phyloP scores from a whole-genome alignment of 768 basidiomycete genomes.

The Mycena olivaceomarginata region DNA sequence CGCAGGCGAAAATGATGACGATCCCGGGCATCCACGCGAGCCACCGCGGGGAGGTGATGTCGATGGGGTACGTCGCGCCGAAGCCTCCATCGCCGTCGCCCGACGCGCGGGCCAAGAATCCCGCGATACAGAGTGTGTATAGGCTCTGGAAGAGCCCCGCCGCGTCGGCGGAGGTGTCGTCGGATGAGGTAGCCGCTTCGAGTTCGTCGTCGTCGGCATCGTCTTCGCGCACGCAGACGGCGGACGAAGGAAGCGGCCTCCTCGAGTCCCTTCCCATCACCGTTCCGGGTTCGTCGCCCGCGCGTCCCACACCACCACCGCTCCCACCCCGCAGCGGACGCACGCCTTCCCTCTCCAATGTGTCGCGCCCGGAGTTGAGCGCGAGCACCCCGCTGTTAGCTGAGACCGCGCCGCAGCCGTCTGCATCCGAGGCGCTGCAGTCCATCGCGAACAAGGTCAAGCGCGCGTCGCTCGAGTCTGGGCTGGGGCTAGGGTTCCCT shows the following conservation, averaged over 20 bases:
- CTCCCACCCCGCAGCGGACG: conserved; percentile 67
- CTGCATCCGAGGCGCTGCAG: conserved; percentile 75
- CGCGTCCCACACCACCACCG: conserved; percentile 58
- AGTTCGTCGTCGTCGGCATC: conserved; percentile 26
- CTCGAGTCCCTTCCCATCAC: conserved; percentile 10
- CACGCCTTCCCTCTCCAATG: conserved; percentile 51
- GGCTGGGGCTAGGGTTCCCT: conserved; percentile 22
- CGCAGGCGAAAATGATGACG: conserved; percentile 87
- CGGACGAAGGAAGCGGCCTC: conserved; percentile 24
- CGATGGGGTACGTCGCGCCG: conserved; percentile 84
- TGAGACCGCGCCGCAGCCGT: conserved; percentile 47
- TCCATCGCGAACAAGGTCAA: conserved; percentile 71
- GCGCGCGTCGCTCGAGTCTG: conserved; percentile 51
- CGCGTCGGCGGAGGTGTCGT: conserved; percentile 43
- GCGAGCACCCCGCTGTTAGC: conserved; percentile 45
- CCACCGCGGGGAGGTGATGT: conserved; percentile 90
- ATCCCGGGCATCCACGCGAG: conserved; percentile 93
- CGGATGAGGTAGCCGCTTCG: conserved; percentile 30
- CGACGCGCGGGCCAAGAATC: conserved; percentile 63
- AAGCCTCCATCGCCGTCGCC: conserved; percentile 58
- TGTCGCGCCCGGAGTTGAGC: conserved; percentile 50
- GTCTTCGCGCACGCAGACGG: conserved; percentile 26
- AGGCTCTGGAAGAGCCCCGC: conserved; percentile 82
- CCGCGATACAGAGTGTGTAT: conserved; percentile 82
- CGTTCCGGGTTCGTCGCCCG: conserved; percentile 17